Evolutionary conservation across 805 yeast species (phyloP).

Genomic region (Suhomyces prunicola): DNA sequence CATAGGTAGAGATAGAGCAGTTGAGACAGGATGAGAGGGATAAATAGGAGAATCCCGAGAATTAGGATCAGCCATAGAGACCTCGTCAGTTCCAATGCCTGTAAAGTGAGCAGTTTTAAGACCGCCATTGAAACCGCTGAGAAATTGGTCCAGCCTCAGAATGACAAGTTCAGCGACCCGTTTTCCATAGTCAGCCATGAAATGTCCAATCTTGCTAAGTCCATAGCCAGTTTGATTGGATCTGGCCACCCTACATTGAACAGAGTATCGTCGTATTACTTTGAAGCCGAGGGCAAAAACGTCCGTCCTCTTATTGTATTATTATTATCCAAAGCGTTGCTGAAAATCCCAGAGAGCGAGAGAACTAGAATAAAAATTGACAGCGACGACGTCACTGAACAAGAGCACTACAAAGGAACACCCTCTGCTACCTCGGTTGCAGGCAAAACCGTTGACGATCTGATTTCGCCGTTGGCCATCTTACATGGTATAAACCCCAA

Average conservation of each 20-base stretch:
- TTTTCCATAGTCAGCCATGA: slow-evolving; percentile 87
- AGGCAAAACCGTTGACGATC: slow-evolving; percentile 56
- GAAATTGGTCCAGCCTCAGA: slow-evolving; percentile 62
- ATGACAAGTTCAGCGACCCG: slow-evolving; percentile 65
- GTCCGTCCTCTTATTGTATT: slow-evolving; percentile 89
- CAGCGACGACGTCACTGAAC: slow-evolving; percentile 61
- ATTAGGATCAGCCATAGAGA: not conserved
- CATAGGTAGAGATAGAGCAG: not conserved
- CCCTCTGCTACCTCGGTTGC: slow-evolving; percentile 54
- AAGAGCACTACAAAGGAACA: slow-evolving; percentile 58
- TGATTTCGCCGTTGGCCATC: slow-evolving; percentile 76
- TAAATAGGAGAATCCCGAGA: not conserved
- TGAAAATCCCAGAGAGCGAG: slow-evolving; percentile 65
- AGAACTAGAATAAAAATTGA: slow-evolving; percentile 66
- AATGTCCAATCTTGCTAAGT: slow-evolving; percentile 84
- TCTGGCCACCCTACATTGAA: slow-evolving; percentile 92
- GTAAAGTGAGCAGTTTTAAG: slow-evolving; percentile 16
- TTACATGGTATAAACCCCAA: slow-evolving; percentile 89
- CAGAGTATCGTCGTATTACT: slow-evolving; percentile 90
- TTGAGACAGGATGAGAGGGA: not conserved
- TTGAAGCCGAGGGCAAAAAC: slow-evolving; percentile 94
- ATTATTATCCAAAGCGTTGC: slow-evolving; percentile 75
- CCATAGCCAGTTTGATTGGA: slow-evolving; percentile 83
- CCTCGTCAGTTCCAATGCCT: not conserved
- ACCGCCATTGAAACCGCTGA: slow-evolving; percentile 74